phyloP scores from a whole-genome alignment of 768 basidiomycete genomes.

The Serpula lacrymans region DNA sequence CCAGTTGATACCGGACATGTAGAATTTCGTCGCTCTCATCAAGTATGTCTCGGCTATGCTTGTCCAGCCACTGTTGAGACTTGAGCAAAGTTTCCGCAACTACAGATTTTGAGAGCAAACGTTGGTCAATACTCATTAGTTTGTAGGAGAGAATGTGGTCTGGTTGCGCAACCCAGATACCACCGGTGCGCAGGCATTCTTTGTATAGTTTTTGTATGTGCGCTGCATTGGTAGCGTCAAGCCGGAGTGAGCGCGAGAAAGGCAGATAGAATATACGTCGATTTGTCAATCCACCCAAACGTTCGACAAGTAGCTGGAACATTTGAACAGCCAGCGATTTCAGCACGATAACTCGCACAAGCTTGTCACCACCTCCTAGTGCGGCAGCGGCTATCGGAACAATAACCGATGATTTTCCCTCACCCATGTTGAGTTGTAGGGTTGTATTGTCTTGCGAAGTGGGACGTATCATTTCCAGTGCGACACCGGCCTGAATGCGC shows the following conservation, averaged over 20 bases:
- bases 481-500: conserved; percentile 22
- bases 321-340: conserved; percentile 24
- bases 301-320: conserved; percentile 21
- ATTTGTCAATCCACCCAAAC: conserved; percentile 20
- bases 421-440: conserved; percentile 30
- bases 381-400: conserved; percentile 20
- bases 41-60: conserved; percentile 34
- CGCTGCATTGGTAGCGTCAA: conserved; percentile 13
- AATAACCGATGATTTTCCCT: conserved; percentile 31
- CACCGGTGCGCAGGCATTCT: conserved; percentile 15
- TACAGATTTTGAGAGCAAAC: not conserved
- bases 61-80: conserved; percentile 15
- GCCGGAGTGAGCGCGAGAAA: conserved; percentile 15
- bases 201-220: not conserved
- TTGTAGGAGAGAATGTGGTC: conserved; percentile 29
- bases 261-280: conserved; percentile 25
- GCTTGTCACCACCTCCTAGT: conserved; percentile 17
- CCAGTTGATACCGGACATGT: conserved; percentile 43
- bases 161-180: conserved; percentile 25
- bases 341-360: conserved; percentile 26
- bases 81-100: no score
- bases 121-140: conserved; percentile 18
- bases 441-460: conserved; percentile 15
- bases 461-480: conserved; percentile 30
- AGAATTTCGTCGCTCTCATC: conserved; percentile 49